These are phyloP conservation scores for Labyrinthula sp. DNA, from an alignment of 352 stramenopile genomes.

Conservation along the genomic window DNA sequence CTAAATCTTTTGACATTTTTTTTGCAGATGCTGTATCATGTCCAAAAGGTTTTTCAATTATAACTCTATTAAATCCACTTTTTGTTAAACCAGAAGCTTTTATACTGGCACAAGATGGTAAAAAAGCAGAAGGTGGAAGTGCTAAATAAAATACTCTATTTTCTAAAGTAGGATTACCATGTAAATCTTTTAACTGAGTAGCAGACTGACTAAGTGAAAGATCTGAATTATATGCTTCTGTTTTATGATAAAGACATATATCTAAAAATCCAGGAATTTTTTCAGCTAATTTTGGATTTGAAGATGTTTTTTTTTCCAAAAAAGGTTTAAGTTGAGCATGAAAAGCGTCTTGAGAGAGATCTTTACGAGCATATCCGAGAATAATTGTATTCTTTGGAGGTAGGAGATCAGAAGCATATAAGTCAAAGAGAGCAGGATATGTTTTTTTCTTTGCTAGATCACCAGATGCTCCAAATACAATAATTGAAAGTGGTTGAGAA, in stretches of 20 bases:
- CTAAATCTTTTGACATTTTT: constrained; percentile 61
- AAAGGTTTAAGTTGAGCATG: constrained; percentile 34
- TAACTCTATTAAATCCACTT: constrained; percentile 73
- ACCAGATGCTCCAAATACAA: constrained; percentile 31
- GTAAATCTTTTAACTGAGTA: constrained; percentile 14
- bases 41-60: constrained; percentile 96
- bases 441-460: constrained; percentile 41
- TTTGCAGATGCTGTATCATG: constrained; percentile 73
- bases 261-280: constrained; percentile 22
- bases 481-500: too few species aligned
- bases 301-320: not conserved
- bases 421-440: constrained; percentile 63
- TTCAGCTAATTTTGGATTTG: constrained; percentile 19
- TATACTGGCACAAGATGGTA: not conserved
- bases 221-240: constrained; percentile 19
- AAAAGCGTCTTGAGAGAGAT: constrained; percentile 57
- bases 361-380: constrained; percentile 54
- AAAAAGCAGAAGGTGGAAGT: constrained; percentile 9
- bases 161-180: constrained; percentile 2
- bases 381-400: constrained; percentile 54
- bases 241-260: constrained; percentile 15
- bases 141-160: constrained; percentile 26
- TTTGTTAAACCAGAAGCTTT: constrained; percentile 10
- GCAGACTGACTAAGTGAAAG: not conserved
- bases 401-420: constrained; percentile 53